Evolutionary conservation across 306 rosid genomes (phyloP), one percentile per base, ranked within the genome.

Genomic region (Biancaea sappan): DNA sequence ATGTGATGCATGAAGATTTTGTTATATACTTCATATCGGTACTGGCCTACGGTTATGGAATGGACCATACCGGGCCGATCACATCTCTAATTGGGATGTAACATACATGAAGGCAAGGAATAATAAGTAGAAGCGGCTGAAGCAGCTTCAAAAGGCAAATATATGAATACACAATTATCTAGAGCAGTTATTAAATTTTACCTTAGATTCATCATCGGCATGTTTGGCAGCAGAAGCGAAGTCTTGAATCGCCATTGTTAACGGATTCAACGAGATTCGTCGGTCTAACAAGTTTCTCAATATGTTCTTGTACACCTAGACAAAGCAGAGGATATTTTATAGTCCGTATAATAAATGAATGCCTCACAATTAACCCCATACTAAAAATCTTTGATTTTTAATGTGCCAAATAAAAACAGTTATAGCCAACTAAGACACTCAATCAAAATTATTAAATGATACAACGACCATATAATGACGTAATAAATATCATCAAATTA

Each of bases 181-280:
- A 11, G 21, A 50, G 12, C 9, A 22, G 4, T 3, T 13, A 3
- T 54, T 48, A 35, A 24, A 66, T 68, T 74, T 75, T 62, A 88
- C 94, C 88, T 80, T 76, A 8, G 82, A 79, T 81, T 91, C 94
- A 26, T 71, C 70, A 26, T 88, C 86, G 11, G 66, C 85, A 68
- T 87, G 86, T 62, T 77, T 76, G 64, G 97, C 94, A 9, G 90
- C 87, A 51, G 74, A 67, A 50, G 79, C 71, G 78, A 91, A 79
- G 68, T 91, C 94, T 71, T 83, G 75, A 53, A 88, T 83, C 3
- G 97, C 82, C 22, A 71, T 32, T 18, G 54, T 76, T 37, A 91
- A 78, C 1, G 90, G 83, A 28, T 73, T 48, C 46, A 91, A 59
- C 47, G 83, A 77, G 24, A 84, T 47, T 58, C 16, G 58, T 44